Percentiles rank a stretch among this genome's conserved stretches.
These are phyloP conservation scores for Anthoceros angustus DNA, from an alignment of 225 moss, liverwort and hornwort species.

Conservation along the genomic window DNA sequence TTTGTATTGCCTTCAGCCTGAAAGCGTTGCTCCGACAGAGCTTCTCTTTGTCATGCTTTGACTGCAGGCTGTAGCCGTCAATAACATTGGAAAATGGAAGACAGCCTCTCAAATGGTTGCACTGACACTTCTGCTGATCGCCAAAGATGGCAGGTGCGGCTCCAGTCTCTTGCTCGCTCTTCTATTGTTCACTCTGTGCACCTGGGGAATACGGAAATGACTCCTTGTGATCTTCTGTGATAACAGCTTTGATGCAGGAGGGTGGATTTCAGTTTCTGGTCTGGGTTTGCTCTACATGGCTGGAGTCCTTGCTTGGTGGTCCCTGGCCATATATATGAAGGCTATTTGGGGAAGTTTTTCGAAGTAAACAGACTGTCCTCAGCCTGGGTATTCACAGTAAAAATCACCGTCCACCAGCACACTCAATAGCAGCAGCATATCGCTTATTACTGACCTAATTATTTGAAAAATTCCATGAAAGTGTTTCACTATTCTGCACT, in stretches of 20 bases:
- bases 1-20: too few relatives aligned
- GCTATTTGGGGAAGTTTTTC: slow-evolving; percentile 54
- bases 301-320: slow-evolving; percentile 67
- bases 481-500: too few relatives aligned
- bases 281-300: slow-evolving; percentile 69
- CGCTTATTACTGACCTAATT: too few relatives aligned
- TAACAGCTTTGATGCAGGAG: neutral
- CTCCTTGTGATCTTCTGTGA: neutral
- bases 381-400: too few relatives aligned
- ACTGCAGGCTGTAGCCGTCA: slow-evolving; percentile 81
- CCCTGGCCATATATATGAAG: slow-evolving; percentile 61
- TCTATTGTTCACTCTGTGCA: neutral
- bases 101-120: slow-evolving; percentile 91
- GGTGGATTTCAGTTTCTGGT: slow-evolving; percentile 28
- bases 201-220: too few relatives aligned
- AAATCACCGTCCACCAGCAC: too few relatives aligned
- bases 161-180: neutral
- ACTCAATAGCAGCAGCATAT: too few relatives aligned
- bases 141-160: slow-evolving; percentile 69
- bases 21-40: too few relatives aligned
- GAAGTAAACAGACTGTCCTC: slow-evolving; percentile 17
- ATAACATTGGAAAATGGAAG: slow-evolving; percentile 83
- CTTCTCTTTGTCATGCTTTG: slow-evolving; percentile 5
- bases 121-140: slow-evolving; percentile 54
- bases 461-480: too few relatives aligned